phyloP scores from a whole-genome alignment of 768 basidiomycete species.

The Collybia mongolica region DNA sequence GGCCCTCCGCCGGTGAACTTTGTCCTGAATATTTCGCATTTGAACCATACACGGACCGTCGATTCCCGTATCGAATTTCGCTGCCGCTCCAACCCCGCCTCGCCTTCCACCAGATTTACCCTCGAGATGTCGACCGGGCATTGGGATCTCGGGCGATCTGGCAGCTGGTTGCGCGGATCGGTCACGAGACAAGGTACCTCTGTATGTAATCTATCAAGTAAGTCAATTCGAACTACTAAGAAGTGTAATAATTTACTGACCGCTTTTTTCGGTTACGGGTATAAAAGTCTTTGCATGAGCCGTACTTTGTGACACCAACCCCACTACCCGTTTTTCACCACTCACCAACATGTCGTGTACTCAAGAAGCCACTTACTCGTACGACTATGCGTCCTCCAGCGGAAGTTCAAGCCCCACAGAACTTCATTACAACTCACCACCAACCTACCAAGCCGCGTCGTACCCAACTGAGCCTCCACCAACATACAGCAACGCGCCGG shows the following conservation, averaged over 20 bases:
- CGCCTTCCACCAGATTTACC: conserved; percentile 12
- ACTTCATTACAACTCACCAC: conserved; percentile 4
- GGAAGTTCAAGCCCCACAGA: not conserved
- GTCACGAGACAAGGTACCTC: conserved; percentile 1
- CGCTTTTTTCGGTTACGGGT: not conserved
- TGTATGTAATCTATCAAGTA: not conserved
- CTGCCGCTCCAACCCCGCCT: not conserved
- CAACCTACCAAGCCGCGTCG: not conserved
- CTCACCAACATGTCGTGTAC: conserved; percentile 7
- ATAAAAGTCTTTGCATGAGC: not conserved
- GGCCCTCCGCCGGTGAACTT: not conserved
- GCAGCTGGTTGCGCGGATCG: conserved; percentile 15
- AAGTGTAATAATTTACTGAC: too few relatives aligned
- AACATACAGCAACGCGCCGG: not conserved
- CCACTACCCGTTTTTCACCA: conserved; percentile 3
- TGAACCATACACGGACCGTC: not conserved
- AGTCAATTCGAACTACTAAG: too few relatives aligned
- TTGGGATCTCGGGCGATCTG: conserved; percentile 16
- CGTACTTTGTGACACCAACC: conserved; percentile 7
- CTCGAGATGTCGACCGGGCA: conserved; percentile 5
- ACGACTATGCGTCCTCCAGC: not conserved
- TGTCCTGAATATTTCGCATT: not conserved
- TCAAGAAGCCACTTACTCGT: not conserved
- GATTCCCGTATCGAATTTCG: not conserved
- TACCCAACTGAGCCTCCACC: not conserved